Conservation (phyloP, 768 basidiomycete genomes). For the Lactarius akahatsu region DNA sequence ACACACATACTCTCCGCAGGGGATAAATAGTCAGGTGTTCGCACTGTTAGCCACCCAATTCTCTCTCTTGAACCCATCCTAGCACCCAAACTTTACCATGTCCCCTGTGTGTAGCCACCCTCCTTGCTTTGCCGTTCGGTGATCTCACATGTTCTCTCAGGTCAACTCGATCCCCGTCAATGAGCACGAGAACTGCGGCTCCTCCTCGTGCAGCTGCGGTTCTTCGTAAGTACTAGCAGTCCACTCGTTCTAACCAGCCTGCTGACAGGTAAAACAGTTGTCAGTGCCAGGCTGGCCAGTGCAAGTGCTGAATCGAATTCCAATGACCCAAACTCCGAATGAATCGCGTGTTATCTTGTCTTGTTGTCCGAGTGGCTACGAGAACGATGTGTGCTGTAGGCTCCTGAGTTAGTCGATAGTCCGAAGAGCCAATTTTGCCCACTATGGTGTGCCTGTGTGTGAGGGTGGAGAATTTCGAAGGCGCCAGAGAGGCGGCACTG, state of each 20-base stretch:
- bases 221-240: not conserved
- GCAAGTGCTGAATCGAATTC: slow-evolving; percentile 11
- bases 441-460: not conserved
- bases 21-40: not conserved
- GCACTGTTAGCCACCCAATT: not conserved
- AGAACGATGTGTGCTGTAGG: not conserved
- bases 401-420: not conserved
- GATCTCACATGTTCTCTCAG: not conserved
- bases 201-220: not conserved
- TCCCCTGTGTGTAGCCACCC: not conserved
- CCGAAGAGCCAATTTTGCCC: no score
- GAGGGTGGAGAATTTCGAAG: not conserved
- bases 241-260: not conserved
- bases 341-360: not conserved
- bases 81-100: not conserved
- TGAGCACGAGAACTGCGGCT: not conserved
- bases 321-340: not conserved
- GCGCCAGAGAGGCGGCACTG: no score
- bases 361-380: not conserved
- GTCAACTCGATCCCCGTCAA: slow-evolving; percentile 6
- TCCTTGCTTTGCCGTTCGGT: not conserved
- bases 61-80: not conserved
- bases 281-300: not conserved
- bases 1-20: not conserved
- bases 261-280: slow-evolving; percentile 1